These are phyloP conservation scores for Colletotrichum viniferum DNA, from an alignment of 2,329 filamentous ascomycete genomes.

Conservation along the genomic window DNA sequence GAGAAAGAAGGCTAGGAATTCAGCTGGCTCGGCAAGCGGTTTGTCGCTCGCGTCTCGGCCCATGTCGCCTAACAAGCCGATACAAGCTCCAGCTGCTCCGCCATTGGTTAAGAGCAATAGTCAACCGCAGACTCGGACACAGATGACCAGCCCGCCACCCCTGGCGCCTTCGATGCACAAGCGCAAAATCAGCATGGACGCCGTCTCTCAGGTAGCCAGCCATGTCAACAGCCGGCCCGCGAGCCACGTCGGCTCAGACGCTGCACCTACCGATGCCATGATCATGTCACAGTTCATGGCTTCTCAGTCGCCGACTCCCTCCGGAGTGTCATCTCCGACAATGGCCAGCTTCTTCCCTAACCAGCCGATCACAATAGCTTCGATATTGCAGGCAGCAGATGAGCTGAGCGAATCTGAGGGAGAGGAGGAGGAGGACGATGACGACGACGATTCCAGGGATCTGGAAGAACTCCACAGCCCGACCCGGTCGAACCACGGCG, in stretches of 20 bases:
- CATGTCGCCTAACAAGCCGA: constrained; percentile 54
- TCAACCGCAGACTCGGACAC: constrained; percentile 30
- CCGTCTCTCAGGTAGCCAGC: constrained; percentile 36
- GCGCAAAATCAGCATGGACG: constrained; percentile 48
- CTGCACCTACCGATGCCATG: constrained; percentile 37
- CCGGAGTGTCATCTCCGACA: constrained; percentile 41
- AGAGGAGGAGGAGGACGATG: constrained; percentile 14
- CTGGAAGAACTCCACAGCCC: constrained; percentile 56
- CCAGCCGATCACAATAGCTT: constrained; percentile 54
- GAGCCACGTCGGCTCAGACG: constrained; percentile 26
- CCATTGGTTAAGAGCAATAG: constrained; percentile 20
- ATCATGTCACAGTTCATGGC: constrained; percentile 39
- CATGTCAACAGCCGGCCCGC: constrained; percentile 23
- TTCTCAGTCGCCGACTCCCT: constrained; percentile 31
- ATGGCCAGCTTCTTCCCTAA: constrained; percentile 29
- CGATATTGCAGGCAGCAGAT: constrained; percentile 60
- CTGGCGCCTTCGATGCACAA: constrained; percentile 38
- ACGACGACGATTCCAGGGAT: constrained; percentile 24
- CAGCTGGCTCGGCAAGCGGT: constrained; percentile 20
- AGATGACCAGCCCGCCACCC: constrained; percentile 39
- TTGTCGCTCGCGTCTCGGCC: constrained; percentile 44
- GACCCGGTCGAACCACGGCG: constrained; percentile 58
- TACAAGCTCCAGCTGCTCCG: constrained; percentile 14
- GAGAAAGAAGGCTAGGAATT: constrained; percentile 40
- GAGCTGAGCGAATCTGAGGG: constrained; percentile 46